Evolutionary conservation across 176 grass and related monocot species (phyloP).

Genomic region (Poa pratensis): DNA sequence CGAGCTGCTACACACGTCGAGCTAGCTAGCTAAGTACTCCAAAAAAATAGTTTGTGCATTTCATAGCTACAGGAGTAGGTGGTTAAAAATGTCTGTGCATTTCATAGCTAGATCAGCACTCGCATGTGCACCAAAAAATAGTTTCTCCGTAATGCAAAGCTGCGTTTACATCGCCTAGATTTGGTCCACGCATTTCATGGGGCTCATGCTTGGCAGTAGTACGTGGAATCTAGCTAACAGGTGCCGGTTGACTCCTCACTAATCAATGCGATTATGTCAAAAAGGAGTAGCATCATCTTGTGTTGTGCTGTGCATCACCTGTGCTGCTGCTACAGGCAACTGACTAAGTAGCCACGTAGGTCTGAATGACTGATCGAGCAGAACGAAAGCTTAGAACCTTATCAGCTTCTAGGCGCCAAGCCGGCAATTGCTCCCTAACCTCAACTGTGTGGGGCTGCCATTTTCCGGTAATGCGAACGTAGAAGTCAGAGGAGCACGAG

Average conservation of each 20-base stretch:
- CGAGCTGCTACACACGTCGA: constrained; percentile 4
- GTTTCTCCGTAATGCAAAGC: constrained; percentile 1
- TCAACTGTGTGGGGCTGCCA: constrained; percentile 30
- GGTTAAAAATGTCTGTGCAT: not conserved
- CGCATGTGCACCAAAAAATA: constrained; percentile 10
- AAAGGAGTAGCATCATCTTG: not conserved
- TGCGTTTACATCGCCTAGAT: constrained; percentile 7
- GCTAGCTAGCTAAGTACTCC: not conserved
- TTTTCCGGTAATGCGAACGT: not conserved
- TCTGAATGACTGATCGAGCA: not conserved
- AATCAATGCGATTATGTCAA: not conserved
- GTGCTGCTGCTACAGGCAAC: not conserved
- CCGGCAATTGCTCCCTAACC: constrained; percentile 46
- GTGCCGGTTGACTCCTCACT: not conserved
- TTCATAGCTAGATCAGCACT: not conserved
- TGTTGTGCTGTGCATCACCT: not conserved
- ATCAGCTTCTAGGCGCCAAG: not conserved
- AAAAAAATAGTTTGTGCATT: too few relatives aligned
- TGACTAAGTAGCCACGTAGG: not conserved
- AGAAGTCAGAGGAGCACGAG: constrained; percentile 35
- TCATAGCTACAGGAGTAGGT: too few relatives aligned
- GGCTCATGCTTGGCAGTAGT: not conserved
- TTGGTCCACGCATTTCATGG: not conserved
- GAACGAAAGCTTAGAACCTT: not conserved
- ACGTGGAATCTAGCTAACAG: constrained; percentile 1